Evolutionary conservation across 257 asterid genomes (phyloP).

Genomic region (Misopates orontium): DNA sequence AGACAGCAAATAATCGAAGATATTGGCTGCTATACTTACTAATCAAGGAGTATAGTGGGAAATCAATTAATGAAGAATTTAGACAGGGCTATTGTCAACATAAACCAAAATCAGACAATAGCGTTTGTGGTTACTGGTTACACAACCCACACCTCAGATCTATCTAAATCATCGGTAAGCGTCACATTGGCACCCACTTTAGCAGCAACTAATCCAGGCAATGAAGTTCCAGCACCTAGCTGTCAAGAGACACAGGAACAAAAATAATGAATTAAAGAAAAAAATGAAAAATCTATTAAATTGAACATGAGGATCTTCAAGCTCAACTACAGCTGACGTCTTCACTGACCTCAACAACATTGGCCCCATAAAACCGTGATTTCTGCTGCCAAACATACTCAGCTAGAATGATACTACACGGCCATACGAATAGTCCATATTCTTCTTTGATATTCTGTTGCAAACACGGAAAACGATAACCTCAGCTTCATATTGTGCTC

Average conservation of each 20-base stretch:
- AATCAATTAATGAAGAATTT: constrained; percentile 7
- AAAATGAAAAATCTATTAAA: neutral
- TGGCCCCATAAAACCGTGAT: constrained; percentile 64
- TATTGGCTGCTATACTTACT: neutral
- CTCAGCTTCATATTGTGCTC: neutral
- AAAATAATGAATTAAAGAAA: constrained; percentile 21
- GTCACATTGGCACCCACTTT: constrained; percentile 87
- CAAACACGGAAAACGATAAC: neutral
- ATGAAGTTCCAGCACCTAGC: constrained; percentile 97
- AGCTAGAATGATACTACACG: constrained; percentile 82
- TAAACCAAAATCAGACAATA: constrained; percentile 2
- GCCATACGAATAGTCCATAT: constrained; percentile 93
- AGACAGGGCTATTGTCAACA: neutral
- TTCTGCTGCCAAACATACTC: constrained; percentile 91
- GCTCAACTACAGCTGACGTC: neutral
- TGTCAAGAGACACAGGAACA: constrained; percentile 28
- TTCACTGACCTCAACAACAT: constrained; percentile 70
- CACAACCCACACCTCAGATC: constrained; percentile 58
- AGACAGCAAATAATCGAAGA: constrained; percentile 12
- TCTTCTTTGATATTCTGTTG: constrained; percentile 90
- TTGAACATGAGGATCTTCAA: neutral
- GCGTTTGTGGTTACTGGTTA: neutral
- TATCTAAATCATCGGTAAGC: constrained; percentile 62
- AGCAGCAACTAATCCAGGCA: constrained; percentile 95
- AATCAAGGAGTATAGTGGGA: neutral